Percentiles rank a stretch among this genome's conserved stretches.
Evolutionary conservation across 1,284 basidiomycete species (phyloP).

Genomic region (Puccinia hordei): DNA sequence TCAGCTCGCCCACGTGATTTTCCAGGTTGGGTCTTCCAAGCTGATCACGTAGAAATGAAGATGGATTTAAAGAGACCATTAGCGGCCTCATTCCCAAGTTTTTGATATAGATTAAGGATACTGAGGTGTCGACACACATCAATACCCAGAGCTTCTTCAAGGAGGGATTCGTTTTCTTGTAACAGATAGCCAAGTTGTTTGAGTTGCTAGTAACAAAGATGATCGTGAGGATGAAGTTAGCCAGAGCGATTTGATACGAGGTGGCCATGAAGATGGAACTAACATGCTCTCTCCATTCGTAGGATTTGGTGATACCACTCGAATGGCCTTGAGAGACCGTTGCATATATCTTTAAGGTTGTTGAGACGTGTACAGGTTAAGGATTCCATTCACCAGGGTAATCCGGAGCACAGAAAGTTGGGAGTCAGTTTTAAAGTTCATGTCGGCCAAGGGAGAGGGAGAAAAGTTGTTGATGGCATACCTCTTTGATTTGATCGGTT

Average conservation of each 20-base stretch:
- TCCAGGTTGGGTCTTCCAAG: slow-evolving; percentile 60
- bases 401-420: background rate
- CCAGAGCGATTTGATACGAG: background rate
- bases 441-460: background rate
- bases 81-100: background rate
- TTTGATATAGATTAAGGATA: too few species aligned
- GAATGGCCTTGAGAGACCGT: slow-evolving; percentile 14
- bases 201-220: slow-evolving; percentile 55
- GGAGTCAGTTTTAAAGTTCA: background rate
- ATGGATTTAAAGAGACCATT: background rate
- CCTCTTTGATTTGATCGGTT: slow-evolving; percentile 45
- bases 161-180: slow-evolving; percentile 58
- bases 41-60: slow-evolving; percentile 11
- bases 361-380: background rate
- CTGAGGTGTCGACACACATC: slow-evolving; percentile 53
- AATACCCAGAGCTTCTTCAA: slow-evolving; percentile 57
- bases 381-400: background rate
- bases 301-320: slow-evolving; percentile 33
- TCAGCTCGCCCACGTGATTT: slow-evolving; percentile 58
- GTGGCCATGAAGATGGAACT: background rate
- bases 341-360: slow-evolving; percentile 16
- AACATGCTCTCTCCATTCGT: slow-evolving; percentile 49
- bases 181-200: slow-evolving; percentile 59
- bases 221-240: background rate
- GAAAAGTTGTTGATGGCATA: background rate